These are phyloP conservation scores for Thalassiosira livingstoniorum DNA, from an alignment of 352 stramenopile genomes.

Conservation along the genomic window DNA sequence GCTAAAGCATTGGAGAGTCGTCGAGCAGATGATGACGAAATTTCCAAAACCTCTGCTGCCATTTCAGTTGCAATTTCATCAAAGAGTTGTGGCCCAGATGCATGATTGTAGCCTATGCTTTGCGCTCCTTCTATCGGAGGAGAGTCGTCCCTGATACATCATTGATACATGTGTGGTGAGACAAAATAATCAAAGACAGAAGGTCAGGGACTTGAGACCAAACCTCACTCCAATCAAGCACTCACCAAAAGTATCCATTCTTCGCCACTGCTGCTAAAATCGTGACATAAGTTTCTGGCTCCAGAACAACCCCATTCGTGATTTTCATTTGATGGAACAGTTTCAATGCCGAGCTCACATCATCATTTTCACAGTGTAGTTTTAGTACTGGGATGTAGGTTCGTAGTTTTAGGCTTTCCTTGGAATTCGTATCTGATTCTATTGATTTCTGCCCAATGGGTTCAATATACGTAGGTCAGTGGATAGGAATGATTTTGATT, in stretches of 20 bases:
- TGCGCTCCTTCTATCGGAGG: slow-evolving; percentile 36
- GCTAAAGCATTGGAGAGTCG: slow-evolving; percentile 54
- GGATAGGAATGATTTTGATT: neutral
- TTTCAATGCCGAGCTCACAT: slow-evolving; percentile 36
- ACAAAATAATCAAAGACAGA: too few relatives aligned
- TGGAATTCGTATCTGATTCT: slow-evolving; percentile 21
- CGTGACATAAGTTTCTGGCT: slow-evolving; percentile 61
- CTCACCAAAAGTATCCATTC: slow-evolving; percentile 53
- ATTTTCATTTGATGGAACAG: slow-evolving; percentile 52
- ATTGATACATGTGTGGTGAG: too few relatives aligned
- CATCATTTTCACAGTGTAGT: slow-evolving; percentile 41
- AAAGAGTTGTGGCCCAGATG: slow-evolving; percentile 46
- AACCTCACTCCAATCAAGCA: too few relatives aligned
- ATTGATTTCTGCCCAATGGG: slow-evolving; percentile 27
- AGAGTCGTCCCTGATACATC: slow-evolving; percentile 31
- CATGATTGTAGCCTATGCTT: slow-evolving; percentile 37
- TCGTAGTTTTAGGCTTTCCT: slow-evolving; percentile 47
- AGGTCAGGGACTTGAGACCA: too few relatives aligned
- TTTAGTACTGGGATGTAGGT: slow-evolving; percentile 58
- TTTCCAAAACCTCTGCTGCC: slow-evolving; percentile 49
- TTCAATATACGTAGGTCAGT: neutral
- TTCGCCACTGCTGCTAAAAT: slow-evolving; percentile 46
- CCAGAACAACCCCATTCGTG: slow-evolving; percentile 35
- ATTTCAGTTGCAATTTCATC: slow-evolving; percentile 60
- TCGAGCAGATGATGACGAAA: slow-evolving; percentile 51